Base-by-base conservation (phyloP, 2,329 filamentous ascomycete species). In the Hypoxylon sp. region DNA sequence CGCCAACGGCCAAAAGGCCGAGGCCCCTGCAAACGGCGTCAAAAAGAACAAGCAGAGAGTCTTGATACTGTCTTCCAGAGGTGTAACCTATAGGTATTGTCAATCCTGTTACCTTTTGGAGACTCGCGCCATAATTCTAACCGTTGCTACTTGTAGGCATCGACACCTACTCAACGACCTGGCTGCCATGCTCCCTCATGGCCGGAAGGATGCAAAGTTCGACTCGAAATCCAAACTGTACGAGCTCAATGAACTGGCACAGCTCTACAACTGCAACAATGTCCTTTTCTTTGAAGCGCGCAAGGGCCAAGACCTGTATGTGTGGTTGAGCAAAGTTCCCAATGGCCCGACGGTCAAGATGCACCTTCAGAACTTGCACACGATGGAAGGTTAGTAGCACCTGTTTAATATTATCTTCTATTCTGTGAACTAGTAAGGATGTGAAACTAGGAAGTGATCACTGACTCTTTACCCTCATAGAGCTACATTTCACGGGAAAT, bases 401-500 rank as follows among this genome's bases (percentile, higher is more conserved):
- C 13, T 46, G 7, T 10, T 4, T 36, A 43, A 5, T 21, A 19
- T 28, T 23, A 28, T 48, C 10, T 43, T 13, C 10, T 13, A 38
- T 30, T 4, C 48, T 48, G 3, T 49, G 34, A 9, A 21, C 34
- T 14, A 7, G 38, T 19, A 21, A 4, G 17, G 7, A 13, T n/a
- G 23, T 19, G 3, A 19, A 9, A n/a, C 11, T 52, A 9, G 30
- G 5, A 10, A 7, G 7, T 17, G 11, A 21, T 63, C 19, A 32
- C 60, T 69, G 17, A 69, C 21, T 57, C 17, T 45, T 59, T 49
- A 30, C 61, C n/a, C 32, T 21, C 17, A 4, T 32, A 77, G 96
- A 99, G 80, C 85, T 99, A 36, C 93, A 97, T 77, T 98, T 99
- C 80, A 94, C 94, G 14, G 96, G 96, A 59, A 99, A 99, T 84